phyloP scores from a whole-genome alignment of 2,329 filamentous ascomycete species.

The Cladorrhinum sp. region DNA sequence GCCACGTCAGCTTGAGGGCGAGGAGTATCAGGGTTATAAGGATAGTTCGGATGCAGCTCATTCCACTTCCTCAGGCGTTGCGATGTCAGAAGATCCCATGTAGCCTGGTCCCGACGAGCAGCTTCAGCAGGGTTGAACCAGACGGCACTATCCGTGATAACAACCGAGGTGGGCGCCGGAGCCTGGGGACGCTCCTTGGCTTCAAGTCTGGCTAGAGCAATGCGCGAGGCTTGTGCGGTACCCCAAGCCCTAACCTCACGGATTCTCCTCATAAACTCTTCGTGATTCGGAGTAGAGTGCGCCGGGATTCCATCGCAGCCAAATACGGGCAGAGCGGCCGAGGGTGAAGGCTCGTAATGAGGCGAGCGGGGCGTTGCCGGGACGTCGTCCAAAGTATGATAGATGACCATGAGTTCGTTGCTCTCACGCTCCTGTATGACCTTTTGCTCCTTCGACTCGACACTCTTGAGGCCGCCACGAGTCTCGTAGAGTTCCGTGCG shows the following conservation, averaged over 20 bases:
- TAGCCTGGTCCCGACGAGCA: conserved; percentile 20
- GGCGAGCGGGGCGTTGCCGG: conserved; percentile 57
- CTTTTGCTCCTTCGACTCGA: conserved; percentile 55
- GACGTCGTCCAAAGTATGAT: conserved; percentile 52
- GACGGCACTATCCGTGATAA: conserved; percentile 7
- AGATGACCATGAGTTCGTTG: conserved; percentile 59
- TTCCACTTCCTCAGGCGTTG: conserved; percentile 43
- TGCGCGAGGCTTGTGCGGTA: conserved; percentile 39
- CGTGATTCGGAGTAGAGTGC: not conserved
- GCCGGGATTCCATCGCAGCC: conserved; percentile 34
- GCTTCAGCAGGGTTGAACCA: conserved; percentile 15
- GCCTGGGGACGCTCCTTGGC: conserved; percentile 16
- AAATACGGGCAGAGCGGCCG: conserved; percentile 33
- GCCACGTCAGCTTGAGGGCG: not conserved
- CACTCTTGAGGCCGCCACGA: conserved; percentile 49
- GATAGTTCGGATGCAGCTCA: conserved; percentile 39
- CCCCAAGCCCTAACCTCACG: conserved; percentile 46
- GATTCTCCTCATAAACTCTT: conserved; percentile 49
- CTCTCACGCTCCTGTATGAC: conserved; percentile 56
- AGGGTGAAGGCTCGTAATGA: conserved; percentile 30
- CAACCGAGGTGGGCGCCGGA: conserved; percentile 6
- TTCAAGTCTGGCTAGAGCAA: conserved; percentile 44
- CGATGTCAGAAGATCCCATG: conserved; percentile 40
- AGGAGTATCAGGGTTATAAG: not conserved
- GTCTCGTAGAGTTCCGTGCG: conserved; percentile 50